phyloP scores from a whole-genome alignment of 73 alveolate genomes.

The Paramecium tetraurelia region DNA sequence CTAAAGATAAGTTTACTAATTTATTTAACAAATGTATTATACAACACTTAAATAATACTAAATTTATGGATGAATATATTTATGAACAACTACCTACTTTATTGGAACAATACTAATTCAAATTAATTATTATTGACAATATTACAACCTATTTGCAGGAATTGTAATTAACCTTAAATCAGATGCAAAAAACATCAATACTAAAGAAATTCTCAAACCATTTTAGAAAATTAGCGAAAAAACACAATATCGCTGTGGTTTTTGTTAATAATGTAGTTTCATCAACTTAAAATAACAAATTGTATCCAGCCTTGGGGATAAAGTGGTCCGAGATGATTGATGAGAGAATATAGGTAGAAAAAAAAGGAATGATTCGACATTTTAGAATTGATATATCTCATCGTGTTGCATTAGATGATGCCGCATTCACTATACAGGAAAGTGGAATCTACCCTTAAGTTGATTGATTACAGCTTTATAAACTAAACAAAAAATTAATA shows the following conservation, averaged over 20 bases:
- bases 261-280: neutral
- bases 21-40: neutral
- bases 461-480: neutral
- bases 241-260: neutral
- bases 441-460: neutral
- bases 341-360: neutral
- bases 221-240: neutral
- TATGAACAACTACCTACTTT: neutral
- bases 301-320: neutral
- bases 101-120: slow-evolving; percentile 3
- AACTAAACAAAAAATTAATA: no score
- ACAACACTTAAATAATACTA: neutral
- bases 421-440: neutral
- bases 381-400: neutral
- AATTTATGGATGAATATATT: neutral
- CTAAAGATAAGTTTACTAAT: slow-evolving; percentile 14
- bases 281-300: neutral
- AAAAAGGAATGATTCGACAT: neutral
- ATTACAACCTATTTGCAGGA: slow-evolving; percentile 10
- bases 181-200: neutral
- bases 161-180: neutral
- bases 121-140: slow-evolving; percentile 3
- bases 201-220: neutral
- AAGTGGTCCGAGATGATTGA: slow-evolving; percentile 17
- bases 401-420: neutral